These are phyloP conservation scores for Ustilago nuda DNA, from an alignment of 1,284 basidiomycete species.

Conservation along the genomic window DNA sequence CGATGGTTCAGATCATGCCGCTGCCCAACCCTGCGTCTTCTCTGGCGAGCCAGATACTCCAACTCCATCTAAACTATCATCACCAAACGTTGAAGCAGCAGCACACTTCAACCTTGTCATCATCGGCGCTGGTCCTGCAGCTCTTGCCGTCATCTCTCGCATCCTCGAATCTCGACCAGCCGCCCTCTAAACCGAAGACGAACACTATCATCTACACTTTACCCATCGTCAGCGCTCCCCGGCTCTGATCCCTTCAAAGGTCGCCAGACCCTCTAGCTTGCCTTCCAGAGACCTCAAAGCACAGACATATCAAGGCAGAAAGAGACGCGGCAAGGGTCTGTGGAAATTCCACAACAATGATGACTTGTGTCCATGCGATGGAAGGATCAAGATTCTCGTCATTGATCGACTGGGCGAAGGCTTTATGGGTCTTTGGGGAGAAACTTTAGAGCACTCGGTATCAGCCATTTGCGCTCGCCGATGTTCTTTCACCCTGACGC, in stretches of 20 bases:
- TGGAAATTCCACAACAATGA: conserved; percentile 5
- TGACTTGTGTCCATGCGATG: conserved; percentile 30
- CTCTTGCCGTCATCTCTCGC: conserved; percentile 55
- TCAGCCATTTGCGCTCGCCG: conserved; percentile 68
- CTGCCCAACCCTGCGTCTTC: not conserved
- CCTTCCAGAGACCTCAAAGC: conserved; percentile 7
- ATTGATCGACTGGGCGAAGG: conserved; percentile 60
- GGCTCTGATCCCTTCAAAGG: conserved; percentile 20
- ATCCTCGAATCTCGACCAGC: conserved; percentile 62
- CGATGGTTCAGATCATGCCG: not conserved
- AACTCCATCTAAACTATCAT: not conserved
- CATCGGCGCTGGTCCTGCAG: conserved; percentile 62
- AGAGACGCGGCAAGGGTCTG: conserved; percentile 6
- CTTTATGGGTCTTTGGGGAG: conserved; percentile 57
- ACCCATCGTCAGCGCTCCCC: conserved; percentile 37
- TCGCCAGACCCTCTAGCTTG: conserved; percentile 8
- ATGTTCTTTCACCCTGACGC: conserved; percentile 70
- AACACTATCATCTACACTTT: conserved; percentile 63
- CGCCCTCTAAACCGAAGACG: conserved; percentile 65
- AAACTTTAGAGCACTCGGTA: conserved; percentile 52
- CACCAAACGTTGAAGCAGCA: conserved; percentile 14
- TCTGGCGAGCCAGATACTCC: not conserved
- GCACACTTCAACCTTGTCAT: conserved; percentile 61
- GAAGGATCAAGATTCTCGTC: conserved; percentile 56
- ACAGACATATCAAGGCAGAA: conserved; percentile 5